phyloP scores from a whole-genome alignment of 371 early-diverging fungal genomes.

The Saksenaea oblongispora region DNA sequence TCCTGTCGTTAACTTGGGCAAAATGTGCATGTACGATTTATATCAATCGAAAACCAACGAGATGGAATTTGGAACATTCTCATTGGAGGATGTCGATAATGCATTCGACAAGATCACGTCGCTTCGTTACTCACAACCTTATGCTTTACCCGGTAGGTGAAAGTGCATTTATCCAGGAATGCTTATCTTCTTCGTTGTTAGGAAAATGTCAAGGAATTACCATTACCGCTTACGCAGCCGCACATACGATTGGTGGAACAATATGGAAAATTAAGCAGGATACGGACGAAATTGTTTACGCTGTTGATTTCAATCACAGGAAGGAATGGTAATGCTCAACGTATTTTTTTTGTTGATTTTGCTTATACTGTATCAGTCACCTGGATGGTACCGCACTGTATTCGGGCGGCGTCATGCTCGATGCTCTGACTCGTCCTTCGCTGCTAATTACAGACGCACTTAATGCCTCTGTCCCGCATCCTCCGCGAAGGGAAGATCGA shows the following conservation, averaged over 20 bases:
- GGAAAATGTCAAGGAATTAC: slow-evolving; percentile 87
- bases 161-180: background rate
- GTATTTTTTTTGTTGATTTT: background rate
- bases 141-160: slow-evolving; percentile 58
- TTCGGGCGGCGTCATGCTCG: slow-evolving; percentile 71
- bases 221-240: slow-evolving; percentile 93
- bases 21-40: slow-evolving; percentile 80
- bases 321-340: slow-evolving; percentile 76
- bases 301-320: slow-evolving; percentile 95
- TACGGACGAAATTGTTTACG: slow-evolving; percentile 93
- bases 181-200: slow-evolving; percentile 14
- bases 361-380: slow-evolving; percentile 57
- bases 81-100: slow-evolving; percentile 74
- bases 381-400: slow-evolving; percentile 80
- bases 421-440: slow-evolving; percentile 77
- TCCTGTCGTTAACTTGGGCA: slow-evolving; percentile 94
- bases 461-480: slow-evolving; percentile 71
- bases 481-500: slow-evolving; percentile 68
- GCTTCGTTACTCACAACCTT: slow-evolving; percentile 93
- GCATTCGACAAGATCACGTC: slow-evolving; percentile 84
- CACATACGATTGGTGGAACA: slow-evolving; percentile 97
- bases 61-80: slow-evolving; percentile 73
- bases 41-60: slow-evolving; percentile 71
- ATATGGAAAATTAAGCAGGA: slow-evolving; percentile 97
- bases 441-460: slow-evolving; percentile 91